Base-by-base conservation (phyloP, 805 yeast genomes). In the Lipomyces spencermartinsiae region DNA sequence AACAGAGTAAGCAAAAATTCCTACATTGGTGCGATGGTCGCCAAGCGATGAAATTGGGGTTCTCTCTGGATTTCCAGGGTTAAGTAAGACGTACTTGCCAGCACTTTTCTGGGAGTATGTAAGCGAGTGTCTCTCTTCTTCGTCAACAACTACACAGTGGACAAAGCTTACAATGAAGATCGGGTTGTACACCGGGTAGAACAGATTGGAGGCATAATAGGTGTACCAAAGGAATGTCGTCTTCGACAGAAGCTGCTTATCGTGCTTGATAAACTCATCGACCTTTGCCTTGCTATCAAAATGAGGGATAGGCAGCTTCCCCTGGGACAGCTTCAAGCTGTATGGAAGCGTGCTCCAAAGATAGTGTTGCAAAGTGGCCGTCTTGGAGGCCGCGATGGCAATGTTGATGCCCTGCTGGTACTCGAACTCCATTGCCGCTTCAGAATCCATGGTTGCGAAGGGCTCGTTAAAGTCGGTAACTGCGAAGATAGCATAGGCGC, bases 301-400 rank as follows among this genome's bases (percentile, higher is more conserved):
- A 34, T 34, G 57, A 14, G n/a, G 25, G 61, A 58, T 8, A 16
- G 31, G 12, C 16, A 25, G 14, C 31, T 29, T 29, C 22, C n/a
- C 35, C 7, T 35, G 55, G 22, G 61, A 29, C n/a, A 58, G 16
- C 35, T 58, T 39, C 8, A 14, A 1, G 35, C 16, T 16, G 35
- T 58, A 34, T n/a, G 61, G 43, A 14, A 39, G 57, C 57, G 61
- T 33, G n/a, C 55, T 33, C 61, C 61, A 58, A 8, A 58, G 5
- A 29, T 29, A 35, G 35, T 58, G 57, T 8, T 39, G 37, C 22
- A 58, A n/a, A 58, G 19, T 39, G 57, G 61, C 62, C 14, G 49
- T 43, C 19, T 43, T 43, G 8, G 49, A 16, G 16, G 49, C 49
- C n/a, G 55, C 43, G 16, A 8, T 35, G 63, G 33, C 61, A n/a